A percentile compares a stretch with the other conserved stretches of the same genome.
phyloP scores from a whole-genome alignment of 75 land plant species.

The Picea glauca region DNA sequence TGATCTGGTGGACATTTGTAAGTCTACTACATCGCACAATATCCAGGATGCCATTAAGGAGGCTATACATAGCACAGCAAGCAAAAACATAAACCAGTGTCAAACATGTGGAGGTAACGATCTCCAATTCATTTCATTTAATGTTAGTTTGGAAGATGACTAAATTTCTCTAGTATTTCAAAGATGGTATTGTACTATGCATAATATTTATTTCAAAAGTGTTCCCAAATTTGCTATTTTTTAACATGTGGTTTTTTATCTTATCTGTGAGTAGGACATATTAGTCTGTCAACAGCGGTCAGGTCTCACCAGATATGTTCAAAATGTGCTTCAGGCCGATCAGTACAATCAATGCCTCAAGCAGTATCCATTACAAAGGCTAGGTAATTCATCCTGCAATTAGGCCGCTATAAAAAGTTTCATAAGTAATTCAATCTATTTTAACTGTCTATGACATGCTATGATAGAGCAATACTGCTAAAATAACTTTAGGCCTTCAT shows the following conservation, averaged over 20 bases:
- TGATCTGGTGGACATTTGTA: conserved; percentile 23
- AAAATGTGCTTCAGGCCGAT: neutral
- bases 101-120: neutral
- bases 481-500: neutral
- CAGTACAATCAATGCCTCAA: neutral
- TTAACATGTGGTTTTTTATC: neutral
- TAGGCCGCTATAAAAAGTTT: neutral
- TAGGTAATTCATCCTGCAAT: conserved; percentile 2
- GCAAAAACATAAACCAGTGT: neutral
- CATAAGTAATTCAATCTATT: neutral
- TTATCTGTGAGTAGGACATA: neutral
- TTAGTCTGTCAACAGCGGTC: neutral
- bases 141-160: neutral
- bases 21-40: neutral
- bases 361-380: neutral
- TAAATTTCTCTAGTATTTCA: neutral
- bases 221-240: neutral
- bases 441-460: neutral
- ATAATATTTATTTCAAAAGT: neutral
- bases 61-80: neutral
- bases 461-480: neutral
- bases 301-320: neutral
- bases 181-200: neutral
- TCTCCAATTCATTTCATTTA: neutral
- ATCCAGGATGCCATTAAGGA: conserved; percentile 1